A percentile compares a stretch with the other conserved stretches of the same genome.
phyloP scores from a whole-genome alignment of 352 stramenopile genomes.

The Globisporangium paddicum region DNA sequence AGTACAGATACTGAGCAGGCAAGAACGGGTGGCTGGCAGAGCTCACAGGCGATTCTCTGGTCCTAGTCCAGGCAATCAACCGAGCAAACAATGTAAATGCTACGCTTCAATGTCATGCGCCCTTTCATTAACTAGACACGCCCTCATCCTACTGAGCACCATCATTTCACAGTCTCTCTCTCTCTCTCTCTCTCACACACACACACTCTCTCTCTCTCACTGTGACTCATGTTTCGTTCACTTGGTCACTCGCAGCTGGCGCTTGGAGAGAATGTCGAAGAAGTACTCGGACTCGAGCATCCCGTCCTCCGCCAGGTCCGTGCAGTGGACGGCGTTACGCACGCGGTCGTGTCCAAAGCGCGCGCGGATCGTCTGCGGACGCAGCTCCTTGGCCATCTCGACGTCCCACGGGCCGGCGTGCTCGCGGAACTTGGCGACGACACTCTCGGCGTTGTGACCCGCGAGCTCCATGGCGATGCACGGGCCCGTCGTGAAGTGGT shows the following conservation, averaged over 20 bases:
- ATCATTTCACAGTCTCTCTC: too few species aligned
- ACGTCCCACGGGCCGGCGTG: conserved; percentile 89
- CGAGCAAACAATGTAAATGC: too few species aligned
- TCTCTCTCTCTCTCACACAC: background rate
- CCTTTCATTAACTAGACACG: too few species aligned
- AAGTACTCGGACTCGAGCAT: conserved; percentile 91
- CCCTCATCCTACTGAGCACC: too few species aligned
- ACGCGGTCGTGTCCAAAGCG: conserved; percentile 87
- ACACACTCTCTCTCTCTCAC: background rate
- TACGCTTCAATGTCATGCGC: too few species aligned
- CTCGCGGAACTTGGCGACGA: conserved; percentile 74
- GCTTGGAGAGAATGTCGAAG: conserved; percentile 89
- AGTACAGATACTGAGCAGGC: conserved; percentile 93
- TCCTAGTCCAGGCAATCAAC: too few species aligned
- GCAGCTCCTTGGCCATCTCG: conserved; percentile 91
- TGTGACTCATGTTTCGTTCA: background rate
- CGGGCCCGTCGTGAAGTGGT: conserved; percentile 85
- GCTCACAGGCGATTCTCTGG: too few species aligned
- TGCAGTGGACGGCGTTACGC: conserved; percentile 92
- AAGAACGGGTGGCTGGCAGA: too few species aligned
- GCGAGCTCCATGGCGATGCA: conserved; percentile 90
- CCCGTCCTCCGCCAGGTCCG: conserved; percentile 89
- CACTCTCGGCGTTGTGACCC: conserved; percentile 43
- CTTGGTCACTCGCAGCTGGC: conserved; percentile 22
- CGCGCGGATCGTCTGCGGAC: conserved; percentile 85